Percentiles rank a stretch among this genome's conserved stretches.
Conservation (phyloP, 2,329 filamentous ascomycete species). For the Apiospora sp. region DNA sequence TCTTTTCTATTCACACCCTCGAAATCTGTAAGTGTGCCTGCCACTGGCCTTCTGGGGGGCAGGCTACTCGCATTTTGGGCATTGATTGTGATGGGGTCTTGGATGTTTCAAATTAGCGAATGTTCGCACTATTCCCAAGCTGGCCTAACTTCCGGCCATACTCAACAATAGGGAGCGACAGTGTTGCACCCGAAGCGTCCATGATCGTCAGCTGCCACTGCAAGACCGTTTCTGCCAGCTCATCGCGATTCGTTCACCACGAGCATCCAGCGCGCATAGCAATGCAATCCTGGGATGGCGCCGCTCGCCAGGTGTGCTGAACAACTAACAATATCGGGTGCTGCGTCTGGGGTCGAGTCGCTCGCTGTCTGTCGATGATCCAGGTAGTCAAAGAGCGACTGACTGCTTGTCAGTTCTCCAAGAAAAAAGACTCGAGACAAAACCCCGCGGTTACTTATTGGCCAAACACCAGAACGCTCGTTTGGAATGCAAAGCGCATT, state of each 20-base stretch:
- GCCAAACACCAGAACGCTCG: not conserved
- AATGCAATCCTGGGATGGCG: not conserved
- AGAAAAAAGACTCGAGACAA: constrained; percentile 16
- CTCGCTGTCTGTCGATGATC: not conserved
- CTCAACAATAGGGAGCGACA: constrained; percentile 18
- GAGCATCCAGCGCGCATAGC: not conserved
- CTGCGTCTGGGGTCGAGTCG: not conserved
- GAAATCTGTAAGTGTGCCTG: constrained; percentile 2
- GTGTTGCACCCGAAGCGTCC: constrained; percentile 13
- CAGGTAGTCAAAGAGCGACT: not conserved
- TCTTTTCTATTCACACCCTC: not conserved
- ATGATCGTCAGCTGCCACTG: constrained; percentile 17
- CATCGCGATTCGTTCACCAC: constrained; percentile 13
- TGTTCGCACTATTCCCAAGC: constrained; percentile 34
- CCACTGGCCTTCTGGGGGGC: not conserved
- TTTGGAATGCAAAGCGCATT: constrained; percentile 21
- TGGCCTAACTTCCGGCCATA: constrained; percentile 16
- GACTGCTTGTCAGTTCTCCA: not conserved
- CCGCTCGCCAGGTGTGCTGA: not conserved
- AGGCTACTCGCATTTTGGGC: constrained; percentile 34
- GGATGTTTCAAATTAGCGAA: constrained; percentile 43
- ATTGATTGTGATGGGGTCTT: constrained; percentile 39
- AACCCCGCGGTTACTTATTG: constrained; percentile 12
- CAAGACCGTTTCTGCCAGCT: constrained; percentile 17
- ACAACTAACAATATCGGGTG: not conserved